phyloP scores from a whole-genome alignment of 805 yeast genomes.

The Wickerhamomyces bovis region DNA sequence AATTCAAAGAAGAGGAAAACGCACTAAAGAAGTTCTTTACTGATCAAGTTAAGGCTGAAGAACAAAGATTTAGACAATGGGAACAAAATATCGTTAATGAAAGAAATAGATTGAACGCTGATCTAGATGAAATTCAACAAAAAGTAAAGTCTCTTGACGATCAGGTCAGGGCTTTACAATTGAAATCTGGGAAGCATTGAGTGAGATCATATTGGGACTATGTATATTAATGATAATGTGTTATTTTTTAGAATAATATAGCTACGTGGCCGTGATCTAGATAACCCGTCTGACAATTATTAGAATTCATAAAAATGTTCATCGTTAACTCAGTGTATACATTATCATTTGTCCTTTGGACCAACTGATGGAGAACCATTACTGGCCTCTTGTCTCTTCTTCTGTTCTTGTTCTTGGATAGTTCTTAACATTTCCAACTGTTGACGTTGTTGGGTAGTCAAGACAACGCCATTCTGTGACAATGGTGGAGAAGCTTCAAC shows the following conservation, averaged over 20 bases:
- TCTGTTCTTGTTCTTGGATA: slow-evolving; percentile 24
- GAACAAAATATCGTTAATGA: slow-evolving; percentile 93
- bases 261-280: not conserved
- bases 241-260: not conserved
- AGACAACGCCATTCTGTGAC: slow-evolving; percentile 6
- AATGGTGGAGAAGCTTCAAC: slow-evolving; percentile 9
- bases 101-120: slow-evolving; percentile 89
- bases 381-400: slow-evolving; percentile 16
- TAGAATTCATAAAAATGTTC: not conserved
- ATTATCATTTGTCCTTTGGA: not conserved
- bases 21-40: slow-evolving; percentile 90
- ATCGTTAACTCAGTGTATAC: not conserved
- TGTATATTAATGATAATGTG: not conserved
- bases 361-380: not conserved
- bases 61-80: slow-evolving; percentile 97
- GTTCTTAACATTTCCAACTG: slow-evolving; percentile 24
- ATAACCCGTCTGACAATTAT: too few species aligned
- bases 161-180: slow-evolving; percentile 58
- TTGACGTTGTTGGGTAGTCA: slow-evolving; percentile 26
- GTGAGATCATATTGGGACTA: not conserved
- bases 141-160: slow-evolving; percentile 72
- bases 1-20: slow-evolving; percentile 94
- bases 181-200: slow-evolving; percentile 38
- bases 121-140: slow-evolving; percentile 81
- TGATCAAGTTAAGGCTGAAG: slow-evolving; percentile 94